A percentile compares a stretch with the other conserved stretches of the same genome.
phyloP scores from a whole-genome alignment of 805 yeast genomes.

The Suhomyces kilbournensis region DNA sequence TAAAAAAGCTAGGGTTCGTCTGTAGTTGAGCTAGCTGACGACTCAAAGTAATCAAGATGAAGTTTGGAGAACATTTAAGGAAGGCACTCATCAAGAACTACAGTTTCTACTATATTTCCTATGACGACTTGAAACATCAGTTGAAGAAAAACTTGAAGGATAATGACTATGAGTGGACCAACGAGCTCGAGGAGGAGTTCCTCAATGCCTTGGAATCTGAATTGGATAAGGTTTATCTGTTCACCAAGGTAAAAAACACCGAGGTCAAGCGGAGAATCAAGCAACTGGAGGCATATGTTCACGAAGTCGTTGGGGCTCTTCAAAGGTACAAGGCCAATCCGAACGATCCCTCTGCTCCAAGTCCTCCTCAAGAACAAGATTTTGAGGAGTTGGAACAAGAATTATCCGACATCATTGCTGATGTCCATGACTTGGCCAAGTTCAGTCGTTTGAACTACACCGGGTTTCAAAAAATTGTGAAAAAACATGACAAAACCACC shows the following conservation, averaged over 20 bases:
- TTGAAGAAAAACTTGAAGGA: constrained; percentile 65
- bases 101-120: constrained; percentile 84
- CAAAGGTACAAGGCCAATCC: constrained; percentile 23
- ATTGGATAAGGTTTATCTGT: constrained; percentile 88
- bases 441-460: constrained; percentile 91
- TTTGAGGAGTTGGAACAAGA: constrained; percentile 44
- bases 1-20: neutral
- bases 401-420: constrained; percentile 80
- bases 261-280: constrained; percentile 84
- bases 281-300: constrained; percentile 72
- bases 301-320: constrained; percentile 55
- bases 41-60: constrained; percentile 50
- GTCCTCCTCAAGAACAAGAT: constrained; percentile 41
- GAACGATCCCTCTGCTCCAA: constrained; percentile 37
- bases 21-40: neutral
- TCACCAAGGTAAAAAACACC: constrained; percentile 81
- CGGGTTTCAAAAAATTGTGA: constrained; percentile 94
- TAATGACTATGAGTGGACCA: constrained; percentile 64
- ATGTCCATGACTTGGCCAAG: constrained; percentile 94
- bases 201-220: constrained; percentile 73
- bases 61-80: constrained; percentile 92
- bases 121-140: constrained; percentile 84
- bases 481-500: constrained; percentile 93
- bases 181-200: constrained; percentile 77
- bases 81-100: constrained; percentile 88